A percentile compares a stretch with the other conserved stretches of the same genome.
phyloP scores from a whole-genome alignment of 768 basidiomycete species.

The Pleurotus eryngii region DNA sequence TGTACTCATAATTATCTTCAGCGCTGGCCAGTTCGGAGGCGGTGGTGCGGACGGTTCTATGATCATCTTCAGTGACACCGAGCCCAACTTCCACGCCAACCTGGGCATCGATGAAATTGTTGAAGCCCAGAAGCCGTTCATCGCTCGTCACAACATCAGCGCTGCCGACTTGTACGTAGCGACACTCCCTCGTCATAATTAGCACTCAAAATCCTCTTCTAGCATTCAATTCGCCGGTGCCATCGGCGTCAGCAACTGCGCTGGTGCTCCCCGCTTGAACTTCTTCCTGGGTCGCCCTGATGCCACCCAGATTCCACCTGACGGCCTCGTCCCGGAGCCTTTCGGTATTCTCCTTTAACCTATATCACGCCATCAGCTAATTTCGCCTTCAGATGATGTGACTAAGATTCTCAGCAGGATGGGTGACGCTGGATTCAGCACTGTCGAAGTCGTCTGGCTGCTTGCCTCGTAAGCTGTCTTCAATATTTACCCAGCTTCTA shows the following conservation, averaged over 20 bases:
- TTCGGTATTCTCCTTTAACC: conserved; percentile 14
- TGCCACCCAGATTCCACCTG: conserved; percentile 28
- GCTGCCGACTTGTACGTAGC: conserved; percentile 44
- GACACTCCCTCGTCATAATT: not conserved
- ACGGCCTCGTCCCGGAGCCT: conserved; percentile 25
- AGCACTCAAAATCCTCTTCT: not conserved
- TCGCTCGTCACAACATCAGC: conserved; percentile 29
- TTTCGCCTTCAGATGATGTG: not conserved
- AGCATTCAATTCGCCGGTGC: conserved; percentile 47
- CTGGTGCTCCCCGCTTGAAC: conserved; percentile 39
- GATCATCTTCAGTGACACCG: conserved; percentile 39
- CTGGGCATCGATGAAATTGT: conserved; percentile 40
- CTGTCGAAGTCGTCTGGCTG: conserved; percentile 33
- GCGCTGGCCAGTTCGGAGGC: conserved; percentile 20
- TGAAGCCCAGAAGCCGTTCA: conserved; percentile 30
- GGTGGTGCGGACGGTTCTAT: conserved; percentile 51
- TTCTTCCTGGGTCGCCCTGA: conserved; percentile 37
- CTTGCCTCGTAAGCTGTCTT: conserved; percentile 25
- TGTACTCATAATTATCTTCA: not conserved
- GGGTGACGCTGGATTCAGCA: conserved; percentile 30
- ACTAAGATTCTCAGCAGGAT: conserved; percentile 17
- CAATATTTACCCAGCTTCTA: too few species aligned
- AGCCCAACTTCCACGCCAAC: conserved; percentile 41
- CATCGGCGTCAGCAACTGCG: conserved; percentile 38
- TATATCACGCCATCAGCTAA: not conserved